These are phyloP conservation scores for Aspergillus fructus DNA, from an alignment of 2,329 filamentous ascomycete species.

Conservation along the genomic window DNA sequence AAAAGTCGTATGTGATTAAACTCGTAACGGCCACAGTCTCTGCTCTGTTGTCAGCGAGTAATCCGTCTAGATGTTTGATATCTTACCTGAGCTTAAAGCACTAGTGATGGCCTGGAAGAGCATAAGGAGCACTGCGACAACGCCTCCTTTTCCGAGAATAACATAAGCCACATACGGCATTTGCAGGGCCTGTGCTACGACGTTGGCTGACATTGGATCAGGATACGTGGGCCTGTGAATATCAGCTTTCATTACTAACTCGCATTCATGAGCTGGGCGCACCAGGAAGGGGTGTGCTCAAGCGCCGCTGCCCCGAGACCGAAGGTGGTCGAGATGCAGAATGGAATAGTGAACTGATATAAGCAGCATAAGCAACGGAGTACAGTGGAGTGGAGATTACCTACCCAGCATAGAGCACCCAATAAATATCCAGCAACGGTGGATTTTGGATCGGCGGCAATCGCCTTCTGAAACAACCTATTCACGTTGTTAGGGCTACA, in stretches of 20 bases:
- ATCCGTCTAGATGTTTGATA: no score
- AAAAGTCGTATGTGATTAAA: slow-evolving; percentile 29
- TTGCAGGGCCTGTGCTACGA: slow-evolving; percentile 21
- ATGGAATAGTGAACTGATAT: slow-evolving; percentile 23
- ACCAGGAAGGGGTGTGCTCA: slow-evolving; percentile 12
- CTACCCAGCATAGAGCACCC: slow-evolving; percentile 20
- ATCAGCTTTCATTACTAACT: no score
- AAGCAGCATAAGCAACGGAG: no score
- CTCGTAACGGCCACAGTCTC: not conserved
- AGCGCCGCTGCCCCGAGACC: slow-evolving; percentile 26
- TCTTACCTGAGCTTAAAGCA: slow-evolving; percentile 14
- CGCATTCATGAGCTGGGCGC: accelerated
- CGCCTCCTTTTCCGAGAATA: slow-evolving; percentile 27
- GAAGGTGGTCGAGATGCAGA: slow-evolving; percentile 24
- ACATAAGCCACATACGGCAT: slow-evolving; percentile 31
- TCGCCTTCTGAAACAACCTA: slow-evolving; percentile 25
- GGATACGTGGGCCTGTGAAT: slow-evolving; percentile 5
- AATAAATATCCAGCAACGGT: slow-evolving; percentile 23
- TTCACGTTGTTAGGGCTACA: no score
- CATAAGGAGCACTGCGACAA: slow-evolving; percentile 30
- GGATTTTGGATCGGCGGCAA: slow-evolving; percentile 22
- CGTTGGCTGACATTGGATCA: slow-evolving; percentile 19
- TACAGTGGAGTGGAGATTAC: no score
- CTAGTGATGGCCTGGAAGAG: slow-evolving; percentile 45
- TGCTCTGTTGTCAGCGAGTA: no score